Evolutionary conservation across 352 stramenopile genomes (phyloP).

Genomic region (Phytophthora fragariaefolia): DNA sequence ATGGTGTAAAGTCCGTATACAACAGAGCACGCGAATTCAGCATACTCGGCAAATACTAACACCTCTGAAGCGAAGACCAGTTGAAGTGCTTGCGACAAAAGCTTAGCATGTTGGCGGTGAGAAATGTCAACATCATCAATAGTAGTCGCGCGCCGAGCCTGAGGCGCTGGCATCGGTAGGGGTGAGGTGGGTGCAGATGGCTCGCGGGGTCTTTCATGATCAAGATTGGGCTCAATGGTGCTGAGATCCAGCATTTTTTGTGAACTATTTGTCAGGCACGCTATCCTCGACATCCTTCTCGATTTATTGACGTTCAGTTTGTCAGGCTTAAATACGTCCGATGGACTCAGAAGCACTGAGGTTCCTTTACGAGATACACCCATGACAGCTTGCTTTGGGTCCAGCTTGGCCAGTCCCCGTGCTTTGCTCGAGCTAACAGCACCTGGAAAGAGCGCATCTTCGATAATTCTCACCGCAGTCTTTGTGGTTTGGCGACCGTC

Average conservation of each 20-base stretch:
- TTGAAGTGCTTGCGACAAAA: slow-evolving; percentile 26
- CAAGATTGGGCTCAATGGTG: slow-evolving; percentile 6
- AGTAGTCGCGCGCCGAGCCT: not conserved
- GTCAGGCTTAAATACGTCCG: slow-evolving; percentile 7
- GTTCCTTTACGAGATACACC: not conserved
- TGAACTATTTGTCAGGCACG: not conserved
- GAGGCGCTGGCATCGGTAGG: not conserved
- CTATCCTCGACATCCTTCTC: slow-evolving; percentile 7
- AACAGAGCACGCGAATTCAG: slow-evolving; percentile 34
- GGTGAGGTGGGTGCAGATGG: slow-evolving; percentile 1
- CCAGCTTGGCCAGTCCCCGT: not conserved
- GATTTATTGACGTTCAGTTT: not conserved
- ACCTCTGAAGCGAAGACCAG: slow-evolving; percentile 37
- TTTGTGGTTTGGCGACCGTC: slow-evolving; percentile 16
- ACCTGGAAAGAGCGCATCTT: not conserved
- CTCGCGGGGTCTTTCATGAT: too few relatives aligned
- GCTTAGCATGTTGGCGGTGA: slow-evolving; percentile 26
- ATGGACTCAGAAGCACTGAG: slow-evolving; percentile 4
- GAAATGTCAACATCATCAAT: slow-evolving; percentile 25
- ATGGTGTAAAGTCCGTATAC: slow-evolving; percentile 37
- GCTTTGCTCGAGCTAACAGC: slow-evolving; percentile 6
- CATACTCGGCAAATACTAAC: slow-evolving; percentile 37
- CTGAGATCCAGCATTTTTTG: slow-evolving; percentile 9
- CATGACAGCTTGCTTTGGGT: slow-evolving; percentile 8
- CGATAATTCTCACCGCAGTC: slow-evolving; percentile 32